Base-by-base conservation (phyloP, 768 basidiomycete species). In the Russula sp. region DNA sequence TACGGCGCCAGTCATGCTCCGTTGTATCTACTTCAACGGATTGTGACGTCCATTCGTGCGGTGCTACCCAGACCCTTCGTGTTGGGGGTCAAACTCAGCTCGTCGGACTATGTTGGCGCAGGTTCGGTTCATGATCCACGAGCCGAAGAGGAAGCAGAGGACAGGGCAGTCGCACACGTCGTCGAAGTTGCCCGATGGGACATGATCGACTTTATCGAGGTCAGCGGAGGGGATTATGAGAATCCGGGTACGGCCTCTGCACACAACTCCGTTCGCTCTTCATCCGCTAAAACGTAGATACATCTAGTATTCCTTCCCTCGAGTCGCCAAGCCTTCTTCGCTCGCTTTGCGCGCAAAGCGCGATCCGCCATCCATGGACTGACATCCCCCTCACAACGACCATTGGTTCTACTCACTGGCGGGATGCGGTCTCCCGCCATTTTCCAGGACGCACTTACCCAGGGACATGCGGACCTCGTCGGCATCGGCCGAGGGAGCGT, bases 201-300 rank as follows among this genome's bases (percentile, higher is more conserved):
- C 1, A 75, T 76, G 20, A 70, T 95, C 5, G 93, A 96, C 73
- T 89, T 93, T 70, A 84, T 96, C 57, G 93, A 96, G 74, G 83
- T 96, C 64, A 91, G 88, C 61, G 93, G 93, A 1, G 93, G 93
- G 0, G 86, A 88, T 71, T 96, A 95, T 68, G 90, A 92, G 70
- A 83, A 80, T 20, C 88, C 89, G 69, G 83, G 92, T 88, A 69
- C 20, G 79, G 69, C 2, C 24, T 24, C 20, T 5, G 9, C 59
- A 16, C 46, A 13, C 46, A 22, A 30, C 36, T 26, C 46, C 28
- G 16, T 44, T 24, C 22, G 36, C 6, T 24, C 13, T 1, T 46
- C n/a, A 46, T 32, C 24, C 22, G 3, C 28, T 63, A 63, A 55
- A 20, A 22, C 32, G 16, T 42, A 32, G 26, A 30, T 20, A 11